Evolutionary conservation across 192 early-diverging fungal species (phyloP).

Genomic region (Gonapodya sp.): DNA sequence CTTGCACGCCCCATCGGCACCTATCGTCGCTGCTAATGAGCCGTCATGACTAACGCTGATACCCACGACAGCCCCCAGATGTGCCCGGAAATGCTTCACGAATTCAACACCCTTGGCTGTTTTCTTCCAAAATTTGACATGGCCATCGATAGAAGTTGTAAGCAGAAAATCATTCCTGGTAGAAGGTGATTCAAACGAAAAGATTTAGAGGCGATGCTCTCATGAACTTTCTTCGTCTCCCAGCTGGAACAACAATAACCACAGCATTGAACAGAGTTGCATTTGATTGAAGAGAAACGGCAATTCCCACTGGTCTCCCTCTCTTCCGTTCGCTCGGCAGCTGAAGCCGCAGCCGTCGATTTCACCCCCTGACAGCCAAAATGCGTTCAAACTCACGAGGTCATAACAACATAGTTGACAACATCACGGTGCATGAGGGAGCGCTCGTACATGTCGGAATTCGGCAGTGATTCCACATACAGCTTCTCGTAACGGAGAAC

Average conservation of each 20-base stretch:
- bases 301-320: background rate
- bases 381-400: constrained; percentile 55
- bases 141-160: constrained; percentile 90
- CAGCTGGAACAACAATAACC: too few relatives aligned
- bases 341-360: too few relatives aligned
- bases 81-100: constrained; percentile 93
- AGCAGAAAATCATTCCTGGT: constrained; percentile 80
- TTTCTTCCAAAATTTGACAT: constrained; percentile 99
- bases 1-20: constrained; percentile 77
- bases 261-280: too few relatives aligned
- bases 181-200: constrained; percentile 7
- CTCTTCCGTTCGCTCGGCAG: too few relatives aligned
- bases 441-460: constrained; percentile 81
- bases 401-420: constrained; percentile 66
- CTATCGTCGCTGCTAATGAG: constrained; percentile 67
- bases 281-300: background rate
- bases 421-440: constrained; percentile 94
- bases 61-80: constrained; percentile 55
- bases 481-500: constrained; percentile 49
- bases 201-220: too few relatives aligned
- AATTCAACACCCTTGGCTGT: constrained; percentile 86
- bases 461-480: constrained; percentile 74
- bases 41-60: constrained; percentile 51
- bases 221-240: too few relatives aligned
- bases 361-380: background rate